Evolutionary conservation across 2,329 filamentous ascomycete genomes (phyloP), one percentile per base, ranked within the genome.

Genomic region (Talaromyces islandicus): DNA sequence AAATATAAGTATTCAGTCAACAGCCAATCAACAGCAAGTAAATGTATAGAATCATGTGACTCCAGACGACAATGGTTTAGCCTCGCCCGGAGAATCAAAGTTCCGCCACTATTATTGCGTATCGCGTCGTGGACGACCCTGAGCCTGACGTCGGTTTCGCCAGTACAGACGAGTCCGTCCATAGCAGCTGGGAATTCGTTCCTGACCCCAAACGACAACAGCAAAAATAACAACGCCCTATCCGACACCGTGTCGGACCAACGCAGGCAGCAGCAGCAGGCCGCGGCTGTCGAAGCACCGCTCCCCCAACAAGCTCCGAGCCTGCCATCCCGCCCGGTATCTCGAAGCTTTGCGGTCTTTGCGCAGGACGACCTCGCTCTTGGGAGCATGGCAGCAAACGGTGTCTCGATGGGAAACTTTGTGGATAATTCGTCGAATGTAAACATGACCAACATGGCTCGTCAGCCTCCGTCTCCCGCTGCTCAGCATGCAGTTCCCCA

Each of bases 301-400:
- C 24, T 17, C 48, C 14, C 27, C 57, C 57, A 24, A 35, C 43
- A 46, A 52, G 25, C 48, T 27, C 24, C 48, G 48, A 52, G 48
- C 48, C 48, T 30, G 51, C 57, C 27, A 30, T 59, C 29, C n/a
- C 35, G 14, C 21, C 27, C 25, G 25, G 21, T 38, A 14, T 59
- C 29, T 14, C 41, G 38, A 35, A 59, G 66, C 75, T 51, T 69
- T 70, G 27, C 66, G 69, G 48, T 64, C 25, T 52, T 46, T 51
- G 52, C 52, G 25, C 41, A 30, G 30, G 32, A 68, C 43, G 74
- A 73, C 43, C 73, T 76, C 57, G 68, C 65, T 41, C 63, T 62
- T 50, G 69, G 71, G 29, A 67, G 66, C 52, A 72, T 73, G 69
- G 74, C 73, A 46, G 62, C 75, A 67, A 75, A 73, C 65, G 73